These are phyloP conservation scores for Daldinia grandis DNA, from an alignment of 495 filamentous ascomycete genomes.

Conservation along the genomic window DNA sequence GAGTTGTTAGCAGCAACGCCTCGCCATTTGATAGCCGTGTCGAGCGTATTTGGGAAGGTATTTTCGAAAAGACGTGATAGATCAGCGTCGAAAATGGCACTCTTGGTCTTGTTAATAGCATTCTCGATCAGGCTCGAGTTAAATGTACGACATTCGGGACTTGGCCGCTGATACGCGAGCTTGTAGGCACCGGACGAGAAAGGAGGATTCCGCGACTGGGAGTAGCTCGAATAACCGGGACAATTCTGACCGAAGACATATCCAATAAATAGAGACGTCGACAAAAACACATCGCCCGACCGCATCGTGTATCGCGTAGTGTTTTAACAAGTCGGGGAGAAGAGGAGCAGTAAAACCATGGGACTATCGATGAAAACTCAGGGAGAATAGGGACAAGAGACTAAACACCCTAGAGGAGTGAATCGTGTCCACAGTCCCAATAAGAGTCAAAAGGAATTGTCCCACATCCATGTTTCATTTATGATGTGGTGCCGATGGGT, in stretches of 20 bases:
- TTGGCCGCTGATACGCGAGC: constrained; percentile 65
- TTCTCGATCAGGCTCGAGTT: constrained; percentile 62
- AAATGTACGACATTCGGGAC: constrained; percentile 66
- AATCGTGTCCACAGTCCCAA: constrained; percentile 14
- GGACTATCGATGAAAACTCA: not conserved
- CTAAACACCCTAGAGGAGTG: not conserved
- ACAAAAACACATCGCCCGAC: constrained; percentile 10
- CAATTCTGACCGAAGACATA: constrained; percentile 22
- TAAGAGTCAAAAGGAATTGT: not conserved
- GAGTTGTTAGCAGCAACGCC: constrained; percentile 59
- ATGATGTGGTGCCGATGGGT: not conserved
- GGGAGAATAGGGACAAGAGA: not conserved
- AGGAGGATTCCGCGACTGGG: constrained; percentile 46
- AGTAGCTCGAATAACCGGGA: constrained; percentile 41
- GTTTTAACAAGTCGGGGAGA: not conserved
- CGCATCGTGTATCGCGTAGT: constrained; percentile 23
- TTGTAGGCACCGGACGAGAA: constrained; percentile 51
- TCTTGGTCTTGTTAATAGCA: constrained; percentile 55
- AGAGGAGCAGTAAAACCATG: not conserved
- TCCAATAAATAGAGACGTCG: constrained; percentile 10
- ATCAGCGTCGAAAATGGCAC: constrained; percentile 64
- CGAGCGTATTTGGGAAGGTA: constrained; percentile 67
- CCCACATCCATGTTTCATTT: not conserved
- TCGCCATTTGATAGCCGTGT: constrained; percentile 69
- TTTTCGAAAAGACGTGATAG: constrained; percentile 69